Evolutionary conservation across 108 stramenopile genomes (phyloP).

Genomic region (Nitzschia palea): DNA sequence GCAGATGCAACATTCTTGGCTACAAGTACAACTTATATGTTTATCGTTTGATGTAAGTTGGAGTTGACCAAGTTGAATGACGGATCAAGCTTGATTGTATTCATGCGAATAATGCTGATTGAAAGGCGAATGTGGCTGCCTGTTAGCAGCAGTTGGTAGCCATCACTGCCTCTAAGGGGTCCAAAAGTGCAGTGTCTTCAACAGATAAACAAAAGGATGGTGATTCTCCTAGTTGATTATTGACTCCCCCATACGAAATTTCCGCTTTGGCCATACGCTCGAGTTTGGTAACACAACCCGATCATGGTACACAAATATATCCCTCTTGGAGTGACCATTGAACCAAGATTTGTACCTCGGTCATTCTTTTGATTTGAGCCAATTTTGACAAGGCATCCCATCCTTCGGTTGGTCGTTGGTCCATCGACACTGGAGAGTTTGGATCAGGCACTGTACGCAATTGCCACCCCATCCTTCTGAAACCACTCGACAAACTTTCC

Average conservation of each 20-base stretch:
- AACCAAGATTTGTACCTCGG: no score
- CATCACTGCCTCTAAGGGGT: slow-evolving; percentile 58
- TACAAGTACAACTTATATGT: no score
- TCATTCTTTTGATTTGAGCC: no score
- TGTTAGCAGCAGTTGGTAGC: no score
- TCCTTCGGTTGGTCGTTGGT: slow-evolving; percentile 48
- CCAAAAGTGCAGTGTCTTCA: slow-evolving; percentile 60
- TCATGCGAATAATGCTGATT: no score
- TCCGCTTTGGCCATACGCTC: slow-evolving; percentile 73
- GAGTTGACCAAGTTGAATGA: no score
- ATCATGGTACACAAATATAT: slow-evolving; percentile 68
- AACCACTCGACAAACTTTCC: slow-evolving; percentile 51
- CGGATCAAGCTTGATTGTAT: no score
- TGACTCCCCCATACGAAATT: slow-evolving; percentile 66
- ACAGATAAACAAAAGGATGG: slow-evolving; percentile 32
- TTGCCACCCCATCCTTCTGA: slow-evolving; percentile 30
- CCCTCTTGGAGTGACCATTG: no score
- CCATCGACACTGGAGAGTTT: slow-evolving; percentile 59
- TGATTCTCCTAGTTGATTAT: slow-evolving; percentile 10
- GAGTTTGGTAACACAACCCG: slow-evolving; percentile 50
- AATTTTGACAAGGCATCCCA: slow-evolving; percentile 59
- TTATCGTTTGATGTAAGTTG: no score
- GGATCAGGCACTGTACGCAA: slow-evolving; percentile 69
- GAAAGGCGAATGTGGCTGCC: no score
- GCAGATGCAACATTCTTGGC: no score